Conservation (phyloP, 306 rosid species). For the Vicia sativa region DNA sequence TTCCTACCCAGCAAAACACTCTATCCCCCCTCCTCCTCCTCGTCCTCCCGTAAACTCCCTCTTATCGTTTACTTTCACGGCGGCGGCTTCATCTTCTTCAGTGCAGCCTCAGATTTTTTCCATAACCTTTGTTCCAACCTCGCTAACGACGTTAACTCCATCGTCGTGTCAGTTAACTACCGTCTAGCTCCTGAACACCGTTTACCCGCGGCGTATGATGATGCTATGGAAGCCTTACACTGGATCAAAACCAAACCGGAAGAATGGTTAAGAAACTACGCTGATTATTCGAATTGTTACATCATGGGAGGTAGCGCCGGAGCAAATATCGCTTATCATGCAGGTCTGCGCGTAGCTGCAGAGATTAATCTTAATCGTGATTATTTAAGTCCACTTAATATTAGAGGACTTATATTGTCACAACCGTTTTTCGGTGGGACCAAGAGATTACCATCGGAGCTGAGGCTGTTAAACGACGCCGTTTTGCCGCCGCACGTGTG, state of each 20-base stretch:
- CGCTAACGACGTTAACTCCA: slow-evolving; percentile 37
- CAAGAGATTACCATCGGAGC: slow-evolving; percentile 44
- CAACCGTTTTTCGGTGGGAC: slow-evolving; percentile 57
- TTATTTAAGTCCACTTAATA: slow-evolving; percentile 29
- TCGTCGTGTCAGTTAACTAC: slow-evolving; percentile 53
- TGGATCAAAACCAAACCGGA: slow-evolving; percentile 43
- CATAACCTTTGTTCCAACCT: slow-evolving; percentile 43
- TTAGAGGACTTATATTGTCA: slow-evolving; percentile 50
- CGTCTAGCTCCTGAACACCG: slow-evolving; percentile 59
- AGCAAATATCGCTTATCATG: slow-evolving; percentile 53
- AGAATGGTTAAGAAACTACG: slow-evolving; percentile 47
- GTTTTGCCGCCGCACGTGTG: slow-evolving; percentile 28
- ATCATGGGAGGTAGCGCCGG: slow-evolving; percentile 63
- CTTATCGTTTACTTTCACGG: slow-evolving; percentile 57
- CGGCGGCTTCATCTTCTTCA: slow-evolving; percentile 51
- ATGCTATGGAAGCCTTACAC: slow-evolving; percentile 57
- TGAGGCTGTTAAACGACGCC: slow-evolving; percentile 33
- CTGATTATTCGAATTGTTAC: slow-evolving; percentile 47
- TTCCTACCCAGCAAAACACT: slow-evolving; percentile 47
- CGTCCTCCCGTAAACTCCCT: slow-evolving; percentile 40
- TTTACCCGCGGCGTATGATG: slow-evolving; percentile 53
- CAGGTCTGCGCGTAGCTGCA: slow-evolving; percentile 39
- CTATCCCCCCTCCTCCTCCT: not conserved
- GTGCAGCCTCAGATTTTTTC: slow-evolving; percentile 43
- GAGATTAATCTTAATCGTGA: not conserved